Percentiles rank a stretch among this genome's conserved stretches.
These are phyloP conservation scores for Arthromyces matolae DNA, from an alignment of 768 basidiomycete genomes.

Conservation along the genomic window DNA sequence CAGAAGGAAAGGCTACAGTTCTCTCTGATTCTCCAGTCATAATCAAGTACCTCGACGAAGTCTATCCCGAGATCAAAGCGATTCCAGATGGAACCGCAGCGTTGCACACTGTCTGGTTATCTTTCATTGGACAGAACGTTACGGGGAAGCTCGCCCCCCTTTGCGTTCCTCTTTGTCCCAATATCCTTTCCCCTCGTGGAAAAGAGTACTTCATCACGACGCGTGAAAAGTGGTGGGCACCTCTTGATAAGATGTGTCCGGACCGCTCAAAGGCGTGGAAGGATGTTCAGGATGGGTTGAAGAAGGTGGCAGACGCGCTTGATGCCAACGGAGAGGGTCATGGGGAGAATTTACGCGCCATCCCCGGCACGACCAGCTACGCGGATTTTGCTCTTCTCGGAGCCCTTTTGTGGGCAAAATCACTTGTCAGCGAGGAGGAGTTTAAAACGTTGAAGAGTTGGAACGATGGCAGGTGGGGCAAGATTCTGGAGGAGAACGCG, in stretches of 20 bases:
- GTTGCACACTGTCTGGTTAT: slow-evolving; percentile 10
- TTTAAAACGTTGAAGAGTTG: slow-evolving; percentile 6
- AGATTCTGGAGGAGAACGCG: slow-evolving; percentile 1
- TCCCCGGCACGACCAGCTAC: slow-evolving; percentile 9
- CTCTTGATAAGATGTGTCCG: slow-evolving; percentile 10
- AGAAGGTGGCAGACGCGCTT: slow-evolving; percentile 11
- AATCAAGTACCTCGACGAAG: slow-evolving; percentile 14
- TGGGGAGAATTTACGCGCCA: slow-evolving; percentile 5
- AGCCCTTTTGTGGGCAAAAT: slow-evolving; percentile 8
- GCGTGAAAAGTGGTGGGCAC: slow-evolving; percentile 14
- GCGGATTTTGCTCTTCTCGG: slow-evolving; percentile 13
- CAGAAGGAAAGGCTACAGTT: slow-evolving; percentile 10
- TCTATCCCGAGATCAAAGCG: slow-evolving; percentile 16
- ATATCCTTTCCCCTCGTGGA: slow-evolving; percentile 6
- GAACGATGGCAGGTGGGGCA: slow-evolving; percentile 15
- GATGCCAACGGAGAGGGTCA: slow-evolving; percentile 8
- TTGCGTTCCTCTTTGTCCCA: slow-evolving; percentile 1
- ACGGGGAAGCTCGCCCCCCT: background rate
- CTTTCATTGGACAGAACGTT: slow-evolving; percentile 4
- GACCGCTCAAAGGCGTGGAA: slow-evolving; percentile 12
- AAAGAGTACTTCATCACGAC: slow-evolving; percentile 12
- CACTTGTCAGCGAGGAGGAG: slow-evolving; percentile 5
- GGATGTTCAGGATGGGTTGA: slow-evolving; percentile 7
- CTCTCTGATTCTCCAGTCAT: slow-evolving; percentile 15
- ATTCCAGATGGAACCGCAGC: slow-evolving; percentile 14